Evolutionary conservation across 345 rosid genomes (phyloP).

Genomic region (Boechera retrofracta): DNA sequence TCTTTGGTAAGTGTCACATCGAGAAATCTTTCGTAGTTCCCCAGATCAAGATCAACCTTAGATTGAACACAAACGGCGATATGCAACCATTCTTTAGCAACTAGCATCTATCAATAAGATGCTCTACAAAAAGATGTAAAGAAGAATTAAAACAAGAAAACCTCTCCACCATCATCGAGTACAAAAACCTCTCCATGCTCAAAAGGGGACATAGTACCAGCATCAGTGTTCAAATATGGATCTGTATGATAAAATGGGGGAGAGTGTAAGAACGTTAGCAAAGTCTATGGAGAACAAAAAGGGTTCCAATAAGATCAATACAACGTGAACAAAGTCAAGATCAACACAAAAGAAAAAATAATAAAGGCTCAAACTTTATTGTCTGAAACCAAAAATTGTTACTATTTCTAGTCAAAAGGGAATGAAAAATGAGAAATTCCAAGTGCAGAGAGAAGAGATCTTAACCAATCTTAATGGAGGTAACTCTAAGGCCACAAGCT

Average conservation of each 20-base stretch:
- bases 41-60: slow-evolving; percentile 97
- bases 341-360: neutral
- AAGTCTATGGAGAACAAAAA: neutral
- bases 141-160: slow-evolving; percentile 38
- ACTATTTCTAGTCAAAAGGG: slow-evolving; percentile 23
- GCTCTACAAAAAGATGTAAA: slow-evolving; percentile 13
- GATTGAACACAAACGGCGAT: slow-evolving; percentile 24
- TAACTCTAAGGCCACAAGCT: slow-evolving; percentile 94
- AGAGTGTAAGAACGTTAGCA: neutral
- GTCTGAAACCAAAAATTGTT: slow-evolving; percentile 6
- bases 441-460: slow-evolving; percentile 12
- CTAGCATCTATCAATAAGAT: neutral
- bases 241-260: slow-evolving; percentile 50
- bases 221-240: slow-evolving; percentile 93
- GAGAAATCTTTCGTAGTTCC: slow-evolving; percentile 93
- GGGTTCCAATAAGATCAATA: neutral
- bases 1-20: slow-evolving; percentile 87
- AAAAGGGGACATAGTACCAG: slow-evolving; percentile 99
- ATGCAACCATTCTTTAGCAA: slow-evolving; percentile 27
- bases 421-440: slow-evolving; percentile 7
- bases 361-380: slow-evolving; percentile 7
- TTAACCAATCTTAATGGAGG: slow-evolving; percentile 95
- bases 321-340: slow-evolving; percentile 15
- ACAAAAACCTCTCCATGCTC: slow-evolving; percentile 99
- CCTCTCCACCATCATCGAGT: slow-evolving; percentile 99